Conservation (phyloP, 1,284 basidiomycete genomes). For the Pterula multifida region DNA sequence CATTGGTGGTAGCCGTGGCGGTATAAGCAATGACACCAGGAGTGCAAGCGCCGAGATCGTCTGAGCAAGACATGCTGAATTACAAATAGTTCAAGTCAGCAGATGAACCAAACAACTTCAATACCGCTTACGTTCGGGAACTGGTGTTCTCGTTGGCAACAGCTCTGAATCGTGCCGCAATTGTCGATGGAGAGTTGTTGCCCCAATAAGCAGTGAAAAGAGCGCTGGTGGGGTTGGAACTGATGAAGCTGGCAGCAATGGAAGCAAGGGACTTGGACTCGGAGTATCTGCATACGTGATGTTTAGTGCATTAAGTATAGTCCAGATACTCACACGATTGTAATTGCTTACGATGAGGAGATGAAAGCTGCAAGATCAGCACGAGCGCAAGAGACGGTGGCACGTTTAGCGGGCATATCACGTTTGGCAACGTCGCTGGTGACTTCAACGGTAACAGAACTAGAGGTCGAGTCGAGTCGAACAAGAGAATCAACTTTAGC, state of each 20-base stretch:
- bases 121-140: conserved; percentile 19
- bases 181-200: conserved; percentile 18
- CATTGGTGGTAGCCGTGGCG: conserved; percentile 24
- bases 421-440: conserved; percentile 20
- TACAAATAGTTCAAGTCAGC: background rate
- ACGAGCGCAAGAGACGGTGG: conserved; percentile 20
- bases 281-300: conserved; percentile 15
- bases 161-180: conserved; percentile 18
- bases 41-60: conserved; percentile 19
- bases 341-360: conserved; percentile 16
- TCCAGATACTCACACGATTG: background rate
- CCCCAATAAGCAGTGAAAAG: conserved; percentile 24
- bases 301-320: background rate
- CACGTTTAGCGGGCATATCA: conserved; percentile 21
- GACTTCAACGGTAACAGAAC: conserved; percentile 20
- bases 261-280: conserved; percentile 24
- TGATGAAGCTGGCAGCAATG: conserved; percentile 18
- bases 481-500: conserved; percentile 14
- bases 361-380: conserved; percentile 21
- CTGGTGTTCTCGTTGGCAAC: conserved; percentile 22
- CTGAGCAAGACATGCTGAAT: conserved; percentile 21
- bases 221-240: conserved; percentile 16
- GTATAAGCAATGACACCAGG: conserved; percentile 28
- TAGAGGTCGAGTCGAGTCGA: conserved; percentile 14
- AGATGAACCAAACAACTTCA: background rate